Evolutionary conservation across 441 rosid genomes (phyloP).

Genomic region (Dalechampia spathulata): DNA sequence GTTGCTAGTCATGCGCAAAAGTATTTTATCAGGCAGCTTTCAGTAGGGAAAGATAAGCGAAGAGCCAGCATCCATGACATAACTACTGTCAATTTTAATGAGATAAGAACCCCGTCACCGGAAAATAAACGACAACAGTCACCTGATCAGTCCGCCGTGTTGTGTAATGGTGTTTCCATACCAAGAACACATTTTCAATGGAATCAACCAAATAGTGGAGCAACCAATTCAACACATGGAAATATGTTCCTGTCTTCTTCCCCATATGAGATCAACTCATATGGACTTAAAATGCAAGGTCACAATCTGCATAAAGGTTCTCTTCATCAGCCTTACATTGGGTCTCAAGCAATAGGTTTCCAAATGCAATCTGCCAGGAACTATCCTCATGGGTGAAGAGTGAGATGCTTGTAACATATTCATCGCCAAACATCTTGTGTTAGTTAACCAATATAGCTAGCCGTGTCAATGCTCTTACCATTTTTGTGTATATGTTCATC

Average conservation of each 20-base stretch:
- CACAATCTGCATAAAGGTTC: conserved; percentile 26
- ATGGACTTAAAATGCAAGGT: conserved; percentile 38
- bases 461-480: conserved; percentile 21
- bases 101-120: conserved; percentile 43
- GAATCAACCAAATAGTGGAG: conserved; percentile 38
- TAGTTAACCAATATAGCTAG: conserved; percentile 21
- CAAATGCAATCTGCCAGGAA: conserved; percentile 39
- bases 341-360: conserved; percentile 36
- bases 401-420: conserved; percentile 6
- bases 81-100: conserved; percentile 69
- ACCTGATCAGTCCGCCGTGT: conserved; percentile 31
- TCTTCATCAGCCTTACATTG: conserved; percentile 27
- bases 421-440: conserved; percentile 9
- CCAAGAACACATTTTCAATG: conserved; percentile 40
- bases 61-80: conserved; percentile 96
- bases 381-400: conserved; percentile 33
- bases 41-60: conserved; percentile 90
- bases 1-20: too few species aligned
- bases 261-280: conserved; percentile 31
- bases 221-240: conserved; percentile 27
- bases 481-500: too few species aligned
- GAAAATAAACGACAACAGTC: conserved; percentile 34
- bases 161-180: conserved; percentile 22
- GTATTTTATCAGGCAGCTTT: conserved; percentile 86
- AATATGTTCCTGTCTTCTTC: conserved; percentile 32